phyloP scores from a whole-genome alignment of 2,329 filamentous ascomycete species.

The Plenodomus lindquistii region DNA sequence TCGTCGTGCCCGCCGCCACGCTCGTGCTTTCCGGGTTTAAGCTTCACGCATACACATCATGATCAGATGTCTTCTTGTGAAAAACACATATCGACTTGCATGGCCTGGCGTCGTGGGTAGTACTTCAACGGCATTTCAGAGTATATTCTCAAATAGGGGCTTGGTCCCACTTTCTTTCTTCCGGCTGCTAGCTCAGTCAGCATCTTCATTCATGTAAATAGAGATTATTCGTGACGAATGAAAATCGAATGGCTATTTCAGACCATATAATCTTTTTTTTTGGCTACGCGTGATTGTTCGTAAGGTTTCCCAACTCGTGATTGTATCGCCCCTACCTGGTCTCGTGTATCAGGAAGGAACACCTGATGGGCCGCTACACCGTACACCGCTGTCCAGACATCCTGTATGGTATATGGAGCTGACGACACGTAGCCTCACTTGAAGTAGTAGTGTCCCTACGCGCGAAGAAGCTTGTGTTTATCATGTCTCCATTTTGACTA shows the following conservation, averaged over 20 bases:
- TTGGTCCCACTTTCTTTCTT: constrained; percentile 5
- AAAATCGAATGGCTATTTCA: constrained; percentile 7
- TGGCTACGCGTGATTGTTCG: too few relatives aligned
- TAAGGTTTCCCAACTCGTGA: too few relatives aligned
- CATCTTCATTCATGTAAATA: constrained; percentile 16
- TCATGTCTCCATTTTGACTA: too few relatives aligned
- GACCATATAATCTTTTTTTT: background rate
- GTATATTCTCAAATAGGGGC: constrained; percentile 13
- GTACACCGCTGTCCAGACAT: too few relatives aligned
- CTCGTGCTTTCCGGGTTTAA: constrained; percentile 46
- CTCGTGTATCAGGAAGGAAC: too few relatives aligned
- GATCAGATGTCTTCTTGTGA: constrained; percentile 1
- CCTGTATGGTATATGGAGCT: too few relatives aligned
- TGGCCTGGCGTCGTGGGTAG: constrained; percentile 10
- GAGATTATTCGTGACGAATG: constrained; percentile 18
- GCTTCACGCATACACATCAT: constrained; percentile 10
- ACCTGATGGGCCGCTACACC: too few relatives aligned
- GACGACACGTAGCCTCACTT: too few relatives aligned
- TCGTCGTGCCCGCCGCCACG: constrained; percentile 36
- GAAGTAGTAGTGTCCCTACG: too few relatives aligned
- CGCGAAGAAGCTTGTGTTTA: too few relatives aligned
- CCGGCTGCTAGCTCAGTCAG: constrained; percentile 13
- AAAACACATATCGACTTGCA: constrained; percentile 6
- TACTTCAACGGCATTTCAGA: constrained; percentile 10
- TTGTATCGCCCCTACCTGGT: too few relatives aligned